Evolutionary conservation across 2,329 filamentous ascomycete species (phyloP).

Genomic region (Lasiodiplodia gonubiensis): DNA sequence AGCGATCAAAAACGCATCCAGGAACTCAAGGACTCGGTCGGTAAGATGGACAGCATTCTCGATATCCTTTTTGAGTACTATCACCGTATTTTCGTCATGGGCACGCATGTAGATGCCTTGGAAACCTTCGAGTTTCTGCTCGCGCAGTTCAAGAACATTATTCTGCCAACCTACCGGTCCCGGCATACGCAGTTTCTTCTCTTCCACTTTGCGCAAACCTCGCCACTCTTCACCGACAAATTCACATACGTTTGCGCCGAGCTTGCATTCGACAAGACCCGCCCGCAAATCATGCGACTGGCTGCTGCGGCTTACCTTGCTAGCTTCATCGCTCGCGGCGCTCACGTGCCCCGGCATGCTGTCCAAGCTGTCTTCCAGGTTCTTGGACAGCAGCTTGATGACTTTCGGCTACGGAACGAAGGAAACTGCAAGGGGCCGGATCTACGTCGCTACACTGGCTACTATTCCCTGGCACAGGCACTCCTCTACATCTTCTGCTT

Average conservation of each 20-base stretch:
- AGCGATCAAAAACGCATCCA: constrained; percentile 68
- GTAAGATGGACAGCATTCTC: constrained; percentile 89
- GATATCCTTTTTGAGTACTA: constrained; percentile 88
- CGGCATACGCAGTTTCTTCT: constrained; percentile 94
- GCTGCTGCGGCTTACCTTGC: constrained; percentile 90
- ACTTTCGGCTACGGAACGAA: constrained; percentile 75
- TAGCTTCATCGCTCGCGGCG: constrained; percentile 90
- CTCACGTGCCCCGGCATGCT: constrained; percentile 74
- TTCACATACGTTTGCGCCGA: constrained; percentile 81
- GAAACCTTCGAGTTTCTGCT: constrained; percentile 79
- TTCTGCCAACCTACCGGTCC: constrained; percentile 88
- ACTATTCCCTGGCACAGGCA: constrained; percentile 88
- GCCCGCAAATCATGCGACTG: constrained; percentile 74
- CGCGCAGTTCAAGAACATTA: constrained; percentile 83
- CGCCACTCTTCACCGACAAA: constrained; percentile 76
- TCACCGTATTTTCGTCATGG: constrained; percentile 71
- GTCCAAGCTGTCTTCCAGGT: constrained; percentile 84
- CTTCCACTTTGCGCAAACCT: constrained; percentile 91
- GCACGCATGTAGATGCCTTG: constrained; percentile 68
- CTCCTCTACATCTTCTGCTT: constrained; percentile 97
- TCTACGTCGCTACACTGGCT: constrained; percentile 79
- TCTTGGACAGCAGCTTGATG: constrained; percentile 77
- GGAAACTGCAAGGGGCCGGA: constrained; percentile 81
- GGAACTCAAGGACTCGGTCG: constrained; percentile 78
- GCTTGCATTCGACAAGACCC: constrained; percentile 70